phyloP scores from a whole-genome alignment of 192 early-diverging fungal species.

The Umbelopsis vinacea region DNA sequence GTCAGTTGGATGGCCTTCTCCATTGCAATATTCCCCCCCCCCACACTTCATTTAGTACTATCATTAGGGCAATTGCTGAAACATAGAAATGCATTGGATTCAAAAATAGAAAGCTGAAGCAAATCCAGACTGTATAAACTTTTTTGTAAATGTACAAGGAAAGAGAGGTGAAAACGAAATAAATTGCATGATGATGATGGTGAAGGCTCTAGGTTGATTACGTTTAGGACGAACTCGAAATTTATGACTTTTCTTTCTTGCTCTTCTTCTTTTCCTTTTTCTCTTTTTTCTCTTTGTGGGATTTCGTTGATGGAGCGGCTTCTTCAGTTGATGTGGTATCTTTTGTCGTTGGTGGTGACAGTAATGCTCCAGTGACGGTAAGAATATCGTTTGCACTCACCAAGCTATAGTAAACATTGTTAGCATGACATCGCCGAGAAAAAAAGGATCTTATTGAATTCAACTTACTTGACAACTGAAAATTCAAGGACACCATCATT shows the following conservation, averaged over 20 bases:
- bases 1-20: not conserved
- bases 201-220: constrained; percentile 4
- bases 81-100: constrained; percentile 23
- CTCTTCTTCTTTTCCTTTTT: constrained; percentile 35
- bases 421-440: constrained; percentile 2
- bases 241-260: constrained; percentile 23
- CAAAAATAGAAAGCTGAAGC: constrained; percentile 1
- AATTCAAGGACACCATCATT: constrained; percentile 72
- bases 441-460: not conserved
- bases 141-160: constrained; percentile 23
- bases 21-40: not conserved
- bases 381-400: constrained; percentile 83
- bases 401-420: constrained; percentile 53
- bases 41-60: constrained; percentile 1
- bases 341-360: constrained; percentile 19
- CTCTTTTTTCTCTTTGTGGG: constrained; percentile 32
- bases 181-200: not conserved
- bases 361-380: constrained; percentile 78
- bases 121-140: constrained; percentile 17
- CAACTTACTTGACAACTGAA: constrained; percentile 68
- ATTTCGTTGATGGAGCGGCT: constrained; percentile 5
- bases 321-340: constrained; percentile 17
- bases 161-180: not conserved
- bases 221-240: not conserved
- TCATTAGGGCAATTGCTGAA: constrained; percentile 12